Evolutionary conservation across 2,329 filamentous ascomycete species (phyloP), one percentile per base, ranked within the genome.

Genomic region (Aspergillus flavus): DNA sequence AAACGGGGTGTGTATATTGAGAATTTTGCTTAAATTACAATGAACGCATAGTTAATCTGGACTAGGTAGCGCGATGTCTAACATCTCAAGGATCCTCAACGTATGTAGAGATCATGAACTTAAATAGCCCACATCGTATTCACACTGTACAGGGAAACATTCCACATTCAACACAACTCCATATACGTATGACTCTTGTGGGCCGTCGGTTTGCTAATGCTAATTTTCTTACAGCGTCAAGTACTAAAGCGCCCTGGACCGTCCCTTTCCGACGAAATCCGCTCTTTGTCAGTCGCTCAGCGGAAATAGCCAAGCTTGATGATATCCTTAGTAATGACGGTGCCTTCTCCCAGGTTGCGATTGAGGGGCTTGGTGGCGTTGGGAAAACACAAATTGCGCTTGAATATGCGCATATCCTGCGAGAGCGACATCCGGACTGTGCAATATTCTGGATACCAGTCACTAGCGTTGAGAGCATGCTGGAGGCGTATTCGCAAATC

Each of bases 301-400:
- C 28, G 16, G 48, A 52, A 21, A 52, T 52, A 6, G 48, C 48
- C 19, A 21, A 14, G 16, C 4, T 52, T 10, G 16, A 52, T 52
- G 28, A 52, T 9, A 52, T 52, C 4, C 28, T 52, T 19, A 10
- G 7, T 10, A 3, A 30, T 6, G 26, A 28, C 7, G 6, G 46
- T 50, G 7, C 2, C 3, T n/a, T 2, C 14, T 26, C 26, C 14
- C 46, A 16, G 1, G 69, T 80, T 14, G 43, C 43, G 9, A 30
- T 58, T 32, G 43, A 28, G 26, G 41, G 57, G 16, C 43, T 58
- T 23, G 43, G 43, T 16, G 43, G 57, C 21, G 23, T 58, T n/a
- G 43, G 57, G 2, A 58, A 58, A 34, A 58, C 43, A 4, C 43
- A 58, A 23, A 43, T 58, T 14, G 57, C 30, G 1, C 57, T 58